Percentiles rank a stretch among this genome's conserved stretches.
Conservation (phyloP, 768 basidiomycete species). For the Ephemerocybe angulata region DNA sequence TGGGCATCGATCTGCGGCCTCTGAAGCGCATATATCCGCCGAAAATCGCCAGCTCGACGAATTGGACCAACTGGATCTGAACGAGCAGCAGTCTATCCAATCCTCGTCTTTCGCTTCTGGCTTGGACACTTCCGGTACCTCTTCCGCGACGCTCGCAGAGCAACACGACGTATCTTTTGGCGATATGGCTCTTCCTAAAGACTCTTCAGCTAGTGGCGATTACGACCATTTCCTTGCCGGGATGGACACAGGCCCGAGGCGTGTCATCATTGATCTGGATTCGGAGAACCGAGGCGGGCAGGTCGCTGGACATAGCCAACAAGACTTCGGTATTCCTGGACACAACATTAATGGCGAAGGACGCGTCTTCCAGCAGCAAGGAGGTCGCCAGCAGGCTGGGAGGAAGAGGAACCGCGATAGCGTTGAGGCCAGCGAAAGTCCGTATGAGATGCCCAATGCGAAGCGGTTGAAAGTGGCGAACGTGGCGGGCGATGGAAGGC, state of each 20-base stretch:
- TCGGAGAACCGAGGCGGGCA: neutral
- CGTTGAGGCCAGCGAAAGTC: conserved; percentile 13
- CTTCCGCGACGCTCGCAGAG: neutral
- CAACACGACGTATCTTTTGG: too few species aligned
- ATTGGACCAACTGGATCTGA: neutral
- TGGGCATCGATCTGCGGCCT: neutral
- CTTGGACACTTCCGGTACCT: neutral
- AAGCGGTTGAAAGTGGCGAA: conserved; percentile 17
- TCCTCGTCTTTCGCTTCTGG: too few species aligned
- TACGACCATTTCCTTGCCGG: neutral
- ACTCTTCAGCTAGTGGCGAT: too few species aligned
- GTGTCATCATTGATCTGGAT: conserved; percentile 9
- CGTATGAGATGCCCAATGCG: conserved; percentile 7
- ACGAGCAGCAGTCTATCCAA: neutral
- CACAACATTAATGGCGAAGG: conserved; percentile 17
- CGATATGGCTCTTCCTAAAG: too few species aligned
- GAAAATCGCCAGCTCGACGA: neutral
- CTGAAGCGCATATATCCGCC: conserved; percentile 28
- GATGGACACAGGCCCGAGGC: conserved; percentile 10
- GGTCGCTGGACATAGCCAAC: neutral
- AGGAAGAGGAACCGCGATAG: conserved; percentile 16
- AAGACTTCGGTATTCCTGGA: neutral
- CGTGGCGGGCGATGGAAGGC: conserved; percentile 1
- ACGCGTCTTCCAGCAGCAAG: conserved; percentile 6
- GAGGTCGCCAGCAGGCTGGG: neutral